Evolutionary conservation across 2,329 filamentous ascomycete genomes (phyloP).

Genomic region (Botrytis paeoniae): DNA sequence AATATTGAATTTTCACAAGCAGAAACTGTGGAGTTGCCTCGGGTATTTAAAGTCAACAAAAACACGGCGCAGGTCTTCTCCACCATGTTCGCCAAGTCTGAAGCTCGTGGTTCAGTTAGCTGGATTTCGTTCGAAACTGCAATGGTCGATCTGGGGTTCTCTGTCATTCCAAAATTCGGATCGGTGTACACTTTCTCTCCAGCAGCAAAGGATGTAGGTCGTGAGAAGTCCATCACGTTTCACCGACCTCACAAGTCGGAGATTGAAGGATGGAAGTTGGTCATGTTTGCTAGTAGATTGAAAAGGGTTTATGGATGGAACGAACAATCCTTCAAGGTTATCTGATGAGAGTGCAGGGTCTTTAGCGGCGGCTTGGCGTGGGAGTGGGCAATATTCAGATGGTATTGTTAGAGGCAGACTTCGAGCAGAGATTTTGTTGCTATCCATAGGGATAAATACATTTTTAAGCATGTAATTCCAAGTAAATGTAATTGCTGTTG

Average conservation of each 20-base stretch:
- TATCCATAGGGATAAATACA: neutral
- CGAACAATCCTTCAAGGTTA: neutral
- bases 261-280: slow-evolving; percentile 6
- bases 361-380: no score
- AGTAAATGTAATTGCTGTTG: neutral
- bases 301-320: slow-evolving; percentile 17
- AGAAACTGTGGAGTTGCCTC: neutral
- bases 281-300: slow-evolving; percentile 17
- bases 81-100: slow-evolving; percentile 31
- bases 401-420: neutral
- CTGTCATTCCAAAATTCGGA: slow-evolving; percentile 42
- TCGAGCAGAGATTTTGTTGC: neutral
- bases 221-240: slow-evolving; percentile 14
- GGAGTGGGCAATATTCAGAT: neutral
- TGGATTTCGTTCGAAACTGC: slow-evolving; percentile 41
- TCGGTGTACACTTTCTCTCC: slow-evolving; percentile 40
- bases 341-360: neutral
- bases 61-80: slow-evolving; percentile 42
- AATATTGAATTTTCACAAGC: neutral
- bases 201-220: neutral
- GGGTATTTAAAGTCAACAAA: slow-evolving; percentile 41
- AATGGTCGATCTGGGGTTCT: slow-evolving; percentile 45
- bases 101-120: slow-evolving; percentile 18
- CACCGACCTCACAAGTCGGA: slow-evolving; percentile 15
- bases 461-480: neutral